These are phyloP conservation scores for Globisporangium recalcitrans DNA, from an alignment of 352 stramenopile species.

Conservation along the genomic window DNA sequence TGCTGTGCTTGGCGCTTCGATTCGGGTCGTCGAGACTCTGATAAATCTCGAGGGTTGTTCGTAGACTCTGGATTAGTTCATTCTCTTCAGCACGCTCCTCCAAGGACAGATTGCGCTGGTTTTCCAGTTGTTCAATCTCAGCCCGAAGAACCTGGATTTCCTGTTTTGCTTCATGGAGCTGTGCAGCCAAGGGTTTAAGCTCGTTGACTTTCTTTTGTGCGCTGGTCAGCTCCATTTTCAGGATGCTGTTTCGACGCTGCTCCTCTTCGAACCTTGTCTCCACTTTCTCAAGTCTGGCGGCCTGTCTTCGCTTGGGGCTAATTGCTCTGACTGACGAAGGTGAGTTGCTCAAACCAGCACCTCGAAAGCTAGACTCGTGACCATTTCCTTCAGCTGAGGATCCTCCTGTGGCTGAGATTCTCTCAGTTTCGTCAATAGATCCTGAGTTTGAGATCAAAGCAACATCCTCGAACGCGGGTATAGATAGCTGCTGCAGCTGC, in stretches of 20 bases:
- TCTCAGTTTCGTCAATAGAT: not conserved
- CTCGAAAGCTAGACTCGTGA: not conserved
- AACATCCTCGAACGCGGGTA: not conserved
- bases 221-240: conserved; percentile 48
- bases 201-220: conserved; percentile 49
- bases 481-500: not conserved
- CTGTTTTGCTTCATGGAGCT: conserved; percentile 28
- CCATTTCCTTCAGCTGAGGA: not conserved
- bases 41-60: conserved; percentile 52
- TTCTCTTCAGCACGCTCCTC: conserved; percentile 45
- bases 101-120: conserved; percentile 18
- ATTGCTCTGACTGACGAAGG: conserved; percentile 12
- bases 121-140: conserved; percentile 26
- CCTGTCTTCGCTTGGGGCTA: conserved; percentile 20
- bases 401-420: not conserved
- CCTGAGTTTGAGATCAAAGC: not conserved
- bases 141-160: conserved; percentile 28
- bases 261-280: conserved; percentile 49
- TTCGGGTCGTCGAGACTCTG: conserved; percentile 51
- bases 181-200: conserved; percentile 37
- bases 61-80: conserved; percentile 55
- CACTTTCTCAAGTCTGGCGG: conserved; percentile 22
- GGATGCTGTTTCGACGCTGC: conserved; percentile 32
- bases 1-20: conserved; percentile 14
- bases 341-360: not conserved